phyloP scores from a whole-genome alignment of 768 basidiomycete species.

The Leccinum incarnatum region DNA sequence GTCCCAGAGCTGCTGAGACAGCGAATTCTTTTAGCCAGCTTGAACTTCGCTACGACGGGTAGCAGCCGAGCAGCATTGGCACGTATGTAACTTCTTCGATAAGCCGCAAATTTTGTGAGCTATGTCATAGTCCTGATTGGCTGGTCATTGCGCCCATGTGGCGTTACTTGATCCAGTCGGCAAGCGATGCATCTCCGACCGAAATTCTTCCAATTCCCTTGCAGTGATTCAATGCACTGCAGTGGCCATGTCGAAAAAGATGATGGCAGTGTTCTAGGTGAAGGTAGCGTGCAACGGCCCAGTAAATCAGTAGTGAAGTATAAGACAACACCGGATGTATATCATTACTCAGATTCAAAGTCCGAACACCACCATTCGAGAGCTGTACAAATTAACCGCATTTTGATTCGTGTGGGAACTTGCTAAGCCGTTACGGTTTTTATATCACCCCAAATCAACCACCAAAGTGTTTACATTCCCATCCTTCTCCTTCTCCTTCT shows the following conservation, averaged over 20 bases:
- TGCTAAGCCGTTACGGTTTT: slow-evolving; percentile 21
- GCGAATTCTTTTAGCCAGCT: neutral
- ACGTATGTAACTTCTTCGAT: neutral
- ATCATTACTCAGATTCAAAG: neutral
- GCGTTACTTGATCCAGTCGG: neutral
- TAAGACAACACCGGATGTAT: neutral
- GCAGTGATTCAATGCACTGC: neutral
- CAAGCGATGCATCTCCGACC: neutral
- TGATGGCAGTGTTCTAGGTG: neutral
- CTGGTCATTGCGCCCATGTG: neutral
- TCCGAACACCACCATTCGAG: neutral
- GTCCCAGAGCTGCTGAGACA: no score
- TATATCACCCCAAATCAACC: slow-evolving; percentile 5
- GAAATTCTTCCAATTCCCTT: neutral
- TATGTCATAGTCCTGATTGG: neutral
- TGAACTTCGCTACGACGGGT: neutral
- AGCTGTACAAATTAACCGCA: neutral
- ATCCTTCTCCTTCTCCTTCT: neutral
- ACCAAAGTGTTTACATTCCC: slow-evolving; percentile 3
- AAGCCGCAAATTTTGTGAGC: neutral
- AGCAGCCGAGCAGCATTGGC: neutral
- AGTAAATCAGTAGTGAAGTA: neutral
- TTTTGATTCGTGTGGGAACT: slow-evolving; percentile 28
- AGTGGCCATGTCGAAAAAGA: neutral
- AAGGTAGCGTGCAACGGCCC: neutral